Evolutionary conservation across 495 filamentous ascomycete species (phyloP), one percentile per base, ranked within the genome.

Genomic region (Xylaria flabelliformis): DNA sequence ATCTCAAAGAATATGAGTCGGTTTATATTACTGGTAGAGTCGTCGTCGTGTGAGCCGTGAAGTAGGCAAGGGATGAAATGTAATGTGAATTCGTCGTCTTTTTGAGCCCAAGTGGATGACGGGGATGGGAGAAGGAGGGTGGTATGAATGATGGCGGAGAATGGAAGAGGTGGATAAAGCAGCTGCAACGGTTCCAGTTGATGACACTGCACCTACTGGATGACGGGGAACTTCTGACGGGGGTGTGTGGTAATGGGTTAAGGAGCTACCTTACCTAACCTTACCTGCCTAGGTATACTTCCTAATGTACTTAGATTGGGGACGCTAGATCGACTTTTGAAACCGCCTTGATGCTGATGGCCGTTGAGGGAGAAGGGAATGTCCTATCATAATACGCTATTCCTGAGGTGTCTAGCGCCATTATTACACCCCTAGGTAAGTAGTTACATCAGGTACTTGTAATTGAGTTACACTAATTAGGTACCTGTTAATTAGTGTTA

Each of bases 1-100:
- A 92, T 91, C 74, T 83, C 55, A 66, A 39, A 61, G 34, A 5
- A 24, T 39, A 10, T n/a, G 26, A 15, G 10, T 32, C 24, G 53
- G 24, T 59, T 29, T 34, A 61, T 42, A 42, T 65, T 50, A 44
- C 32, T 65, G 10, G 12, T 36, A 21, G 17, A 53, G 44, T 24
- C 46, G 64, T 39, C 65, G 64, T 39, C 65, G 65, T 21, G 65
- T 67, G 65, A 67, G n/a, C 46, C 1, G 65, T 2, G 50, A 4
- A 4, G 3, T 41, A 36, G n/a, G 26, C 26, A 61, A 61, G 58
- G 58, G 32, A 61, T 61, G 58, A 61, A 41, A 61, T 34, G 58
- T 21, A 61, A 17, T 61, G 32, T 36, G 58, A 15, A n/a, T 61
- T 61, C 19, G 17, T 39, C 5, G 53, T 63, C 61, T 74, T 69